Percentiles rank a stretch among this genome's conserved stretches.
Conservation (phyloP, 768 basidiomycete species). For the Russula abietina region DNA sequence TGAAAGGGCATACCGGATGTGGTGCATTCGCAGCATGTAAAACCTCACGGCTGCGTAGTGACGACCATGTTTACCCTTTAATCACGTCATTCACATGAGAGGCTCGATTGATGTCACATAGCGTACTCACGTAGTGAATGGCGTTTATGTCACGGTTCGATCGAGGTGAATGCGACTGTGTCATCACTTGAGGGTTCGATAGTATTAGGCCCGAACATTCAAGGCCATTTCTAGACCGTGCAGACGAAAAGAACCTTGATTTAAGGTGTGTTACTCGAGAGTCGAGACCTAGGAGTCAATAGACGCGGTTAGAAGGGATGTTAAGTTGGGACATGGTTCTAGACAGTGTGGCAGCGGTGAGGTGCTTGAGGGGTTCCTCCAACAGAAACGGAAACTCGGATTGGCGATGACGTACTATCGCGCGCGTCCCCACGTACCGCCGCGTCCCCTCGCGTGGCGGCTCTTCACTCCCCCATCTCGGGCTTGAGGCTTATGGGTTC, state of each 20-base stretch:
- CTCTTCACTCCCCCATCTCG: not conserved
- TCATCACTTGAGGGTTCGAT: slow-evolving; percentile 1
- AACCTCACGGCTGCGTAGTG: not conserved
- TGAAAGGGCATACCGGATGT: not conserved
- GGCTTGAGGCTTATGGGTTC: not conserved
- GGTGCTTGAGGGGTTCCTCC: no score
- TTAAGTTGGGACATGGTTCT: not conserved
- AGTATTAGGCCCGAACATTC: not conserved
- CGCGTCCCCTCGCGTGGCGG: no score
- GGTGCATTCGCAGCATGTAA: not conserved
- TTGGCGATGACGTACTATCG: no score
- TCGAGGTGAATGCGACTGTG: not conserved
- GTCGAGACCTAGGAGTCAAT: not conserved
- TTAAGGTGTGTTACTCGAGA: not conserved
- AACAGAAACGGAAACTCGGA: no score
- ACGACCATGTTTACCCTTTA: not conserved
- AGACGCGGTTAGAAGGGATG: not conserved
- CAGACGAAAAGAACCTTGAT: not conserved
- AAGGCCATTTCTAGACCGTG: not conserved
- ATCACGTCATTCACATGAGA: not conserved
- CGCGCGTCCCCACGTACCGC: no score
- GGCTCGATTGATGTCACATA: not conserved
- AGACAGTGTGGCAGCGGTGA: no score
- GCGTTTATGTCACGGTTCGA: not conserved
- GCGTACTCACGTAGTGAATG: not conserved